Conservation (phyloP, 192 early-diverging fungal species). For the Funneliformis mosseae region DNA sequence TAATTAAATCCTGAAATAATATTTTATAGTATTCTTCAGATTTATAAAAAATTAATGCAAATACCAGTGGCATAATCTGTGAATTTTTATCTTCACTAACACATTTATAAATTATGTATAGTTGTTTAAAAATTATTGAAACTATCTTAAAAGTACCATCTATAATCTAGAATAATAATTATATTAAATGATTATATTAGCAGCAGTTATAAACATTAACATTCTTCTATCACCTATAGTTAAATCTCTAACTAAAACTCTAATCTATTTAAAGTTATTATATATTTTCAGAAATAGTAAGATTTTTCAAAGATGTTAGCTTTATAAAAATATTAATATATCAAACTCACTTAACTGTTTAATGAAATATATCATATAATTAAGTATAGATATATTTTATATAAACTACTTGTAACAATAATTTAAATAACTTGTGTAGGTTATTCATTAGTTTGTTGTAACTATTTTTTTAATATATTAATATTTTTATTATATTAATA, state of each 20-base stretch:
- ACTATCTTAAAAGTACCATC: constrained; percentile 10
- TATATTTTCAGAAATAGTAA: constrained; percentile 5
- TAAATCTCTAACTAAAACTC: background rate
- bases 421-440: constrained; percentile 7
- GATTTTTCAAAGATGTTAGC: background rate
- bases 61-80: too few relatives aligned
- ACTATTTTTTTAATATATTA: background rate
- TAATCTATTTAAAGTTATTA: constrained; percentile 2
- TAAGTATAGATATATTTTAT: background rate
- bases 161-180: constrained; percentile 8
- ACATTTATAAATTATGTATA: constrained; percentile 3
- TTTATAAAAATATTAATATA: background rate
- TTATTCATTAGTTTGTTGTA: background rate
- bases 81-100: background rate
- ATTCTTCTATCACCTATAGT: background rate
- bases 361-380: background rate
- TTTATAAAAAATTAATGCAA: too few relatives aligned
- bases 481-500: background rate
- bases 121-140: background rate
- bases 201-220: background rate
- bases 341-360: constrained; percentile 10
- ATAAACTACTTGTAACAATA: background rate
- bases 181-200: background rate
- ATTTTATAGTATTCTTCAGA: too few relatives aligned
- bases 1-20: too few relatives aligned